Conservation (phyloP, 768 basidiomycete species). For the Trametes cubensis region DNA sequence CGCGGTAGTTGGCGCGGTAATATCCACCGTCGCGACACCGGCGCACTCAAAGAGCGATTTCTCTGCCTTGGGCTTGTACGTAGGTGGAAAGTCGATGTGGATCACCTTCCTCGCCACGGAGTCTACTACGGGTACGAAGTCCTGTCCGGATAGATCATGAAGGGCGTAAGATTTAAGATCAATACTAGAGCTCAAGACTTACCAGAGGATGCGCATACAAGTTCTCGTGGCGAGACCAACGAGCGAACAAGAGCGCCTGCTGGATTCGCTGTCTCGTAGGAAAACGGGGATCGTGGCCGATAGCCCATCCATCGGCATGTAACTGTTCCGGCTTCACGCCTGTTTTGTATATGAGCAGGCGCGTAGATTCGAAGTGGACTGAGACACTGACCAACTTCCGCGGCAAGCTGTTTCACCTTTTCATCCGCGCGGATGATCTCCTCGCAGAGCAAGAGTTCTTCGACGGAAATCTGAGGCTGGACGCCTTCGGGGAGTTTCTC, state of each 20-base stretch:
- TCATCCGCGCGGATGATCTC: slow-evolving; percentile 68
- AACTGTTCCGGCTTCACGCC: slow-evolving; percentile 75
- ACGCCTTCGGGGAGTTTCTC: slow-evolving; percentile 62
- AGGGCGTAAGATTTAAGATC: too few species aligned
- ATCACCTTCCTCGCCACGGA: slow-evolving; percentile 72
- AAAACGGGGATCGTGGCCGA: slow-evolving; percentile 90
- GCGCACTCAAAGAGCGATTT: slow-evolving; percentile 17
- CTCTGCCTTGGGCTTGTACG: slow-evolving; percentile 44
- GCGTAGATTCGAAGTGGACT: background rate
- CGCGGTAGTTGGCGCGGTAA: slow-evolving; percentile 45
- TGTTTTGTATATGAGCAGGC: slow-evolving; percentile 30
- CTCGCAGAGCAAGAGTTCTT: slow-evolving; percentile 81
- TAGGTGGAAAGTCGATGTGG: slow-evolving; percentile 83
- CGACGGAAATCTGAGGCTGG: slow-evolving; percentile 83
- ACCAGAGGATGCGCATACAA: slow-evolving; percentile 90
- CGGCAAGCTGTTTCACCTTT: slow-evolving; percentile 68
- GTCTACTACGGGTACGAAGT: slow-evolving; percentile 78
- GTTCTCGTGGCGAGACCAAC: slow-evolving; percentile 79
- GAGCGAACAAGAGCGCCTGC: slow-evolving; percentile 78
- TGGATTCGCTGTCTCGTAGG: slow-evolving; percentile 68
- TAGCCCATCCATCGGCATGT: slow-evolving; percentile 84
- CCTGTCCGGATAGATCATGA: slow-evolving; percentile 41
- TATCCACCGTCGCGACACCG: slow-evolving; percentile 40
- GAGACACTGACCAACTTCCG: slow-evolving; percentile 62
- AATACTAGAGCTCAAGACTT: slow-evolving; percentile 22